phyloP scores from a whole-genome alignment of 306 rosid species.

The Pterocarpus santalinus region DNA sequence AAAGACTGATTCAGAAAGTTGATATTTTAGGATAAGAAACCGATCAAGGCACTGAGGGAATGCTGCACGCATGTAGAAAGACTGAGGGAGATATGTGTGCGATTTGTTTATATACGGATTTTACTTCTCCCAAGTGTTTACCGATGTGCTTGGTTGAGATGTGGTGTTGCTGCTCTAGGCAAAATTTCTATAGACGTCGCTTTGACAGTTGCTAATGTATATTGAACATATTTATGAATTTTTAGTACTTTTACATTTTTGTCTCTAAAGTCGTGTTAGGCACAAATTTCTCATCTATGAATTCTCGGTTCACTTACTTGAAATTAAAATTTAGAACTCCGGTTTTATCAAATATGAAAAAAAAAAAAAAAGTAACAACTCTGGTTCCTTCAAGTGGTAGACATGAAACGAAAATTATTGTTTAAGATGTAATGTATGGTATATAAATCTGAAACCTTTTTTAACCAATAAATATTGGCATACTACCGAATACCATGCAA shows the following conservation, averaged over 20 bases:
- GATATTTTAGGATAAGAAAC: conserved; percentile 71
- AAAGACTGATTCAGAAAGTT: conserved; percentile 47
- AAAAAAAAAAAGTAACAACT: no score
- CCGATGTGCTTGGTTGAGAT: conserved; percentile 22
- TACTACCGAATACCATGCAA: background rate
- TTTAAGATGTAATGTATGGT: background rate
- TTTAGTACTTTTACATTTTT: conserved; percentile 15
- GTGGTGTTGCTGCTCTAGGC: conserved; percentile 38
- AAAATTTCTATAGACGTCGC: conserved; percentile 30
- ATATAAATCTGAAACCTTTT: background rate
- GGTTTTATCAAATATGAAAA: background rate
- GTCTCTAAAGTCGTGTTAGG: background rate
- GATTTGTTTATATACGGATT: conserved; percentile 39
- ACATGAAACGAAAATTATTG: background rate
- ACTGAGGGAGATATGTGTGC: conserved; percentile 20
- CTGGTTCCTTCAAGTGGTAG: background rate
- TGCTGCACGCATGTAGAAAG: conserved; percentile 28
- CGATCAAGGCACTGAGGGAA: conserved; percentile 69
- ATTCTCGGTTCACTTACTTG: background rate
- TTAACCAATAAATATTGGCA: background rate
- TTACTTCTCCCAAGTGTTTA: conserved; percentile 10
- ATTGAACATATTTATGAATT: conserved; percentile 18
- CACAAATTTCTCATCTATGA: background rate
- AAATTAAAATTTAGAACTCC: background rate
- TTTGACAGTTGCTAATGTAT: conserved; percentile 33